Base-by-base conservation (phyloP, 139 green algal species). In the Haematococcus lacustris region DNA sequence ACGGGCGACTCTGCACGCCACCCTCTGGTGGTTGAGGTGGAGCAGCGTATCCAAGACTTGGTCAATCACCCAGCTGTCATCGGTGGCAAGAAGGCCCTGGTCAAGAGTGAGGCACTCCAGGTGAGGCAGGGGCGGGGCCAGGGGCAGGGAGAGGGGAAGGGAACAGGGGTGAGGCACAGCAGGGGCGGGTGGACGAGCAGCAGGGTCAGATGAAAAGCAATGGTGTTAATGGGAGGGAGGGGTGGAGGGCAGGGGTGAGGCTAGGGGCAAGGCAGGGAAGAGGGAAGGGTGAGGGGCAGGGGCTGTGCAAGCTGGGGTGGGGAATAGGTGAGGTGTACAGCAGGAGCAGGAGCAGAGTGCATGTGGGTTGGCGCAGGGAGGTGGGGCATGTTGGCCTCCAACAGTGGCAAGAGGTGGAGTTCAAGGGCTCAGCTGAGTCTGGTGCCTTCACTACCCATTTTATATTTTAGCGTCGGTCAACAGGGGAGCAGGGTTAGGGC, bases 71-170 rank as follows among this genome's bases (percentile, higher is more conserved):
- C 68, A 41, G 75, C 72, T 39, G 60, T 88, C 38, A 68, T 53
- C 38, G 68, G 51, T 2, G 77, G 79, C 1, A 70, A 70, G 59
- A 39, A 59, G 21, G 65, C 71, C 32, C 66, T 82, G 51, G 61
- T 79, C 6, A 79, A 81, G 70, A 77, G 57, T 43, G 77, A 86
- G 71, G 77, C 81, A 25, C 65, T 86, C 71, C 81, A 83, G 73
- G 86, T 74, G 79, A 65, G 78, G 3, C n/a, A 3, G 35, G 51
- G 35, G 38, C 28, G 35, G 23, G 53, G 6, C 32, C 23, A 5
- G 62, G 53, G 34, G 32, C 37, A 67, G 3, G 6, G 33, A 30
- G 17, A 33, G 1, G 69, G 50, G 23, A 32, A 17, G n/a, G n/a
- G n/a, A n/a, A n/a, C n/a, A n/a, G n/a, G n/a, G n/a, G n/a, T n/a